These are phyloP conservation scores for Botryotinia narcissicola DNA, from an alignment of 2,329 filamentous ascomycete species.

Conservation along the genomic window DNA sequence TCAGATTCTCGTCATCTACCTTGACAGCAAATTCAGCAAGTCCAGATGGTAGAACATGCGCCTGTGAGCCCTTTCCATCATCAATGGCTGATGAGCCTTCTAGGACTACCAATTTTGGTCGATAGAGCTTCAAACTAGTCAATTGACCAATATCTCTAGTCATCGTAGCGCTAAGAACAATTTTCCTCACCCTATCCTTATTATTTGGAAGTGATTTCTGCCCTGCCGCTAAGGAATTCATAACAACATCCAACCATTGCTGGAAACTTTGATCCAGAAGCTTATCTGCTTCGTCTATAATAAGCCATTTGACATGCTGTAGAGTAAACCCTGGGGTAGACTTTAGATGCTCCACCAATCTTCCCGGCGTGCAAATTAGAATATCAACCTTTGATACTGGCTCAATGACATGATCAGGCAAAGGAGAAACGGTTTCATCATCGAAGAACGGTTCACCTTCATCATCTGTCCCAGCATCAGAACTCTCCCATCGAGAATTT, in stretches of 20 bases:
- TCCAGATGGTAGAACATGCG: constrained; percentile 58
- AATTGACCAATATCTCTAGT: constrained; percentile 81
- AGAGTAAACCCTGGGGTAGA: constrained; percentile 80
- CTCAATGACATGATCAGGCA: constrained; percentile 62
- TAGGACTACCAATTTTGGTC: constrained; percentile 74
- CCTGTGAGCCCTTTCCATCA: constrained; percentile 42
- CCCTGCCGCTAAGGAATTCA: constrained; percentile 52
- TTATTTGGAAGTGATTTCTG: neutral
- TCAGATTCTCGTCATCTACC: constrained; percentile 66
- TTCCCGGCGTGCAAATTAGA: constrained; percentile 85
- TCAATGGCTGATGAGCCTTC: constrained; percentile 47
- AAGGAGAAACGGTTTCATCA: constrained; percentile 40
- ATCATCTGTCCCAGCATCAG: constrained; percentile 46
- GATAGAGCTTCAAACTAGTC: constrained; percentile 65
- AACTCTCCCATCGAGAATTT: constrained; percentile 47
- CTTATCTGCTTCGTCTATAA: constrained; percentile 93
- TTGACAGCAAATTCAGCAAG: constrained; percentile 66
- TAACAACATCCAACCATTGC: constrained; percentile 77
- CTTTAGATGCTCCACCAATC: constrained; percentile 86
- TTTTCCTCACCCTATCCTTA: constrained; percentile 60
- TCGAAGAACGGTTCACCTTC: constrained; percentile 39
- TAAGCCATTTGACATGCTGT: constrained; percentile 77
- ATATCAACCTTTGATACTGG: constrained; percentile 77
- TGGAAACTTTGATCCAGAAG: constrained; percentile 89
- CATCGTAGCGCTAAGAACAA: constrained; percentile 90